Percentiles rank a stretch among this genome's conserved stretches.
phyloP scores from a whole-genome alignment of 345 rosid species.

The Cardamine resedifolia region DNA sequence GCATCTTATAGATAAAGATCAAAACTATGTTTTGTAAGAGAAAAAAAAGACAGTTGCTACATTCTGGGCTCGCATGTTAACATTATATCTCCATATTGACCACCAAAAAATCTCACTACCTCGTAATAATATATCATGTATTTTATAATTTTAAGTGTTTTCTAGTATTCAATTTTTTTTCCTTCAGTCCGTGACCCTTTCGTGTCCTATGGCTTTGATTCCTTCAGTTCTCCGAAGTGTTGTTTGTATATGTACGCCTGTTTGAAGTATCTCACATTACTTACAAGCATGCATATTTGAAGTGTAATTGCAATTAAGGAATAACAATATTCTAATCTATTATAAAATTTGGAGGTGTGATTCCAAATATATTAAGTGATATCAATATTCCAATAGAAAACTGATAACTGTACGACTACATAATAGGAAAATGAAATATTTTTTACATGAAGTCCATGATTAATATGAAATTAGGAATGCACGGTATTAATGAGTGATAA shows the following conservation, averaged over 20 bases:
- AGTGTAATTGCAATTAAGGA: no score
- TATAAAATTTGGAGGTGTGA: no score
- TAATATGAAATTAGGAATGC: constrained; percentile 4
- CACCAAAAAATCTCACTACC: constrained; percentile 30
- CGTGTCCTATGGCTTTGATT: constrained; percentile 31
- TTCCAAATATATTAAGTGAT: no score
- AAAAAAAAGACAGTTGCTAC: constrained; percentile 15
- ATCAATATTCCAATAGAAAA: no score
- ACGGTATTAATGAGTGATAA: constrained; percentile 1
- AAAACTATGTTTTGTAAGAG: neutral
- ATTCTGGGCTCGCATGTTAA: constrained; percentile 1
- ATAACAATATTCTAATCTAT: no score
- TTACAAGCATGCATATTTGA: constrained; percentile 11
- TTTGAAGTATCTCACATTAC: neutral
- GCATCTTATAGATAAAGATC: neutral
- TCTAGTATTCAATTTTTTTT: neutral
- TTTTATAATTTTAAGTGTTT: neutral
- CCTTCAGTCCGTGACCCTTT: constrained; percentile 29
- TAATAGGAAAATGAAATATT: no score
- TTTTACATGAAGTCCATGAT: no score
- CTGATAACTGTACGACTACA: no score
- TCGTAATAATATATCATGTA: constrained; percentile 7
- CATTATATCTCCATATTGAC: constrained; percentile 23
- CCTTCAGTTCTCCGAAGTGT: neutral
- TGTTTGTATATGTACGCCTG: neutral